Percentiles rank a stretch among this genome's conserved stretches.
These are phyloP conservation scores for Claviceps citrina DNA, from an alignment of 2,329 filamentous ascomycete genomes.

Conservation along the genomic window DNA sequence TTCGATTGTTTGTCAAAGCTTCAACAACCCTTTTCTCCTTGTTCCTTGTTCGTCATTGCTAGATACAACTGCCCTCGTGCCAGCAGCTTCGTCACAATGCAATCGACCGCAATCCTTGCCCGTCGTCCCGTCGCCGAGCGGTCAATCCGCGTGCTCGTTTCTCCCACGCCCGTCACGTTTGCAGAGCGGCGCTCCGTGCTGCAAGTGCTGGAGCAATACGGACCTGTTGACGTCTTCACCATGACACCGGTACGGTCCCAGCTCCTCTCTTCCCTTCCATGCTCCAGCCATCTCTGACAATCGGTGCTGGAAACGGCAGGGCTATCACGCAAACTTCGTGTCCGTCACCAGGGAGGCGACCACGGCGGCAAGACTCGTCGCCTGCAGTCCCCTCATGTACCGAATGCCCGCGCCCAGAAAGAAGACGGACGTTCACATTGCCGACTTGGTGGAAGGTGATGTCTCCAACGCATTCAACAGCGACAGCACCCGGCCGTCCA, in stretches of 20 bases:
- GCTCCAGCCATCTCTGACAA: background rate
- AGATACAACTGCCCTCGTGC: no score
- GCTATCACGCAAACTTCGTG: conserved; percentile 33
- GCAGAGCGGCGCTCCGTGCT: conserved; percentile 40
- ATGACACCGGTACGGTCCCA: conserved; percentile 11
- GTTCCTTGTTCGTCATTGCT: background rate
- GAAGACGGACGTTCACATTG: conserved; percentile 18
- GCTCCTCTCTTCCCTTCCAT: background rate
- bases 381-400: conserved; percentile 32
- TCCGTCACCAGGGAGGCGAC: conserved; percentile 28
- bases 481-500: conserved; percentile 1
- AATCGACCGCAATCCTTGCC: conserved; percentile 5
- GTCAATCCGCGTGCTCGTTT: conserved; percentile 35
- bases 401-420: conserved; percentile 19
- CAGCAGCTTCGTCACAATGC: conserved; percentile 3
- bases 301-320: conserved; percentile 16
- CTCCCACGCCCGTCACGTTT: conserved; percentile 35
- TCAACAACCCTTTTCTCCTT: background rate
- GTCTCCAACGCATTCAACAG: conserved; percentile 6
- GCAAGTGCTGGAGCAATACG: conserved; percentile 33
- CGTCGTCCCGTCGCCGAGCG: conserved; percentile 14
- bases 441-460: conserved; percentile 15
- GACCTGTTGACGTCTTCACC: conserved; percentile 37
- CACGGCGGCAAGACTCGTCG: conserved; percentile 25
- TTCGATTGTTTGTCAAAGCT: no score